Evolutionary conservation across 305 asterid genomes (phyloP), one percentile per base, ranked within the genome.

Genomic region (Petunia hybrid): DNA sequence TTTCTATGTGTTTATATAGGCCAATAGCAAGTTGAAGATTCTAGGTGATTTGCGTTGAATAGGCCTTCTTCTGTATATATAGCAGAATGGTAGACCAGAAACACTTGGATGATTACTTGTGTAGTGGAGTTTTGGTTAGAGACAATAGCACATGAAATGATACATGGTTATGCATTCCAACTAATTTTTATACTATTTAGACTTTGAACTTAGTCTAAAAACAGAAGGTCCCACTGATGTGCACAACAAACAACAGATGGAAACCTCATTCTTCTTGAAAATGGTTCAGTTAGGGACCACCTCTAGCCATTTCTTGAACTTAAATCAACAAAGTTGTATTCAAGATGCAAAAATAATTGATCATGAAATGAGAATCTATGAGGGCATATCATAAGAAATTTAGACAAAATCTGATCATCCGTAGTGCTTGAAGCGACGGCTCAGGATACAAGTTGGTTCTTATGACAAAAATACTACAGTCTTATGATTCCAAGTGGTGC

Each of bases 401-500:
- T 53, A 53, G 59, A 53, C 59, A 53, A 53, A 53, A 53, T 12
- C 59, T 53, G 16, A 53, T 53, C 59, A 4, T 53, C 59, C 59
- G 13, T 0, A 55, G 60, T 55, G 16, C 63, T 57, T 51, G 6
- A 57, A 57, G 63, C 3, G 35, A 57, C 6, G 35, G 9, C 63
- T n/a, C 63, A 57, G 63, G 46, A n/a, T 67, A 67, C 75, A 41
- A 67, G 38, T 67, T 35, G 41, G 67, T 61, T 61, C 14, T 31
- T 31, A 61, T 31, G 14, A 61, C 6, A 61, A 13, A 66, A 66
- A 66, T 22, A 4, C 9, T n/a, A 59, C 1, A 16, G 1, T 57
- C 31, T 57, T 66, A 68, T 42, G 75, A 55, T 42, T 67, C 75
- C 55, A 41, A 41, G n/a, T 66, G 53, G 78, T 48, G 62, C 45